Conservation (phyloP, 1,139 yeast genomes). For the Hansenula anomala region DNA sequence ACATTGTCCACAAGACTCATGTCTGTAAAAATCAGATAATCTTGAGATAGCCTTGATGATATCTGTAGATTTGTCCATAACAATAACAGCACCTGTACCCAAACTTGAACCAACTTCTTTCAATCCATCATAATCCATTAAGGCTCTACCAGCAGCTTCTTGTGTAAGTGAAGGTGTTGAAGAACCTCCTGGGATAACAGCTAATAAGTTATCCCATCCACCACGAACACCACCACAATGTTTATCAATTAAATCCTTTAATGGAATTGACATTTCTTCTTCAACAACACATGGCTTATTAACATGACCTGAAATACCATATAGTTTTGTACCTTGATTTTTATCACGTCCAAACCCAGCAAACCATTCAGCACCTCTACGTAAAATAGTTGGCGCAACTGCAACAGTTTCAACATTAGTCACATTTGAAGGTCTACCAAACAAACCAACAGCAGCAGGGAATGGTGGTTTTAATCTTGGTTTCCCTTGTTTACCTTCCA, state of each 20-base stretch:
- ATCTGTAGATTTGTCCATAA: slow-evolving; percentile 82
- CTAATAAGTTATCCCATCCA: slow-evolving; percentile 86
- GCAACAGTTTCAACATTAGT: slow-evolving; percentile 88
- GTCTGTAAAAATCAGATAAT: slow-evolving; percentile 76
- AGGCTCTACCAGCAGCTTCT: slow-evolving; percentile 56
- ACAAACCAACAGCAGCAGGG: slow-evolving; percentile 90
- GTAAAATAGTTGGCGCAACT: slow-evolving; percentile 81
- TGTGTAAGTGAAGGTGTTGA: slow-evolving; percentile 79
- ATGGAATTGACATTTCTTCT: slow-evolving; percentile 88
- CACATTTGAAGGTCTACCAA: slow-evolving; percentile 87
- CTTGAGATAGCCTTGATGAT: slow-evolving; percentile 82
- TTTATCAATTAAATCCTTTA: slow-evolving; percentile 73
- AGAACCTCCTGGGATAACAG: slow-evolving; percentile 85
- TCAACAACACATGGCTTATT: slow-evolving; percentile 90
- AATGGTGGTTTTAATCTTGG: slow-evolving; percentile 92
- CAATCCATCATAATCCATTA: slow-evolving; percentile 85
- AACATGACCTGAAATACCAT: slow-evolving; percentile 85
- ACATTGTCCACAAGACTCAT: slow-evolving; percentile 92
- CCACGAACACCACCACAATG: slow-evolving; percentile 90
- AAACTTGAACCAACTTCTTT: slow-evolving; percentile 82
- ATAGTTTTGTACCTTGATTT: slow-evolving; percentile 75
- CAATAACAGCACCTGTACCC: slow-evolving; percentile 91
- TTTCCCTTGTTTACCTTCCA: slow-evolving; percentile 90
- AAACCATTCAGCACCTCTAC: slow-evolving; percentile 89
- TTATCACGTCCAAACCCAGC: slow-evolving; percentile 78